Evolutionary conservation across 768 basidiomycete genomes (phyloP).

Genomic region (Mycena haematopus): DNA sequence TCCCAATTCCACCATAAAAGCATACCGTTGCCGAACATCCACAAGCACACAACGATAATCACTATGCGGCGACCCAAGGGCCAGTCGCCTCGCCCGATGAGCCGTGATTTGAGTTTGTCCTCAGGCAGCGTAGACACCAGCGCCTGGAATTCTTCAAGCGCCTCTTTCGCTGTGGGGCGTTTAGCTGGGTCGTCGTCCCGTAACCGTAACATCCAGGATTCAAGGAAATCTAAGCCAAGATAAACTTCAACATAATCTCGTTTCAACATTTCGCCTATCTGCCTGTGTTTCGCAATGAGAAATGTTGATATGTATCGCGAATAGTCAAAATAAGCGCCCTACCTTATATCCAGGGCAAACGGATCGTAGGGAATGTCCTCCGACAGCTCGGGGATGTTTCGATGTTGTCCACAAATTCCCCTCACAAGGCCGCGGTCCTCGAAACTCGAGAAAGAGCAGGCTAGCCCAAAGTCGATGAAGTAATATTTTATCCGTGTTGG

Average conservation of each 20-base stretch:
- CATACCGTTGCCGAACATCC: constrained; percentile 16
- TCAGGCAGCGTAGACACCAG: constrained; percentile 19
- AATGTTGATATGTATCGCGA: not conserved
- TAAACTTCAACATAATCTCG: constrained; percentile 26
- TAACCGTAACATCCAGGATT: constrained; percentile 23
- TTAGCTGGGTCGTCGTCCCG: constrained; percentile 27
- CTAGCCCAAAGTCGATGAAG: constrained; percentile 30
- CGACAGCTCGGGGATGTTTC: constrained; percentile 30
- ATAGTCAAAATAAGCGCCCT: not conserved
- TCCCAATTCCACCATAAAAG: constrained; percentile 30
- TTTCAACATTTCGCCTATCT: constrained; percentile 31
- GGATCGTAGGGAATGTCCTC: constrained; percentile 30
- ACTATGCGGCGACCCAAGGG: constrained; percentile 15
- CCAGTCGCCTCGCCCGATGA: constrained; percentile 24
- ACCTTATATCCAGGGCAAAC: constrained; percentile 29
- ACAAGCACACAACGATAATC: constrained; percentile 1
- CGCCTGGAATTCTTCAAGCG: constrained; percentile 17
- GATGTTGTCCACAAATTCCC: constrained; percentile 29
- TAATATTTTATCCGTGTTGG: constrained; percentile 20
- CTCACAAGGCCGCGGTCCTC: constrained; percentile 29
- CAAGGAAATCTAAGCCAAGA: constrained; percentile 23
- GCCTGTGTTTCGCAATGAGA: constrained; percentile 5
- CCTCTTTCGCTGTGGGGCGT: constrained; percentile 24
- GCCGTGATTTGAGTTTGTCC: constrained; percentile 24
- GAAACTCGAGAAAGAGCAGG: constrained; percentile 28